Evolutionary conservation across 106 monocot genomes (phyloP), one percentile per base, ranked within the genome.

Genomic region (Cymbidium sinense): DNA sequence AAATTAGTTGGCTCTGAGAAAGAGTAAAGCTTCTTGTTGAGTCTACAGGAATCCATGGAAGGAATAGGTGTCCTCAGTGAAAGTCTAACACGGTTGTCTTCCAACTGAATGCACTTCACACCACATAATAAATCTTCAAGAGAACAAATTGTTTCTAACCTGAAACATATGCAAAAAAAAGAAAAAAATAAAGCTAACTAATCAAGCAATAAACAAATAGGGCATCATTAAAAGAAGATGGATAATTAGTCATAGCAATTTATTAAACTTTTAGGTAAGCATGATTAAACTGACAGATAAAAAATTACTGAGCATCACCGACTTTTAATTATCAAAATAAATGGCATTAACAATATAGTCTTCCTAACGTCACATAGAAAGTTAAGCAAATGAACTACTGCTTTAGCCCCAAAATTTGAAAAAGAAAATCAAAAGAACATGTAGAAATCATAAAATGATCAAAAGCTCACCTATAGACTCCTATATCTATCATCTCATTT

Each of bases 51-150:
- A 76, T 87, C 87, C 28, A 74, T 72, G 50, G 72, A 78, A 39
- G 76, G 70, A 29, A 87, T 75, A 67, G 87, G 81, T n/a, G 84
- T 88, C 71, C 78, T 91, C 41, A 94, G 23, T 41, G 83, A 85
- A 23, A 91, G 67, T 77, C 87, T 89, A 43, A 94, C 82, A 81
- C 58, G 82, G 77, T 80, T 94, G 28, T 77, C 88, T 79, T 91
- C 81, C 76, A 76, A 82, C 65, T 87, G 87, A 85, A 87, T 79
- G 23, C 87, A 84, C 79, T 82, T 89, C 25, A 89, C 87, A 34
- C 69, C 87, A 82, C 85, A 91, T 43, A 94, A 70, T 29, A 89
- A 77, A 34, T 81, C 78, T 79, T 82, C 87, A 82, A 87, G 73
- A 76, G 89, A 83, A 47, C 61, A 75, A 74, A 87, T 70, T 50